Evolutionary conservation across 1,284 basidiomycete genomes (phyloP).

Genomic region (Lignosus rhinocerotis): DNA sequence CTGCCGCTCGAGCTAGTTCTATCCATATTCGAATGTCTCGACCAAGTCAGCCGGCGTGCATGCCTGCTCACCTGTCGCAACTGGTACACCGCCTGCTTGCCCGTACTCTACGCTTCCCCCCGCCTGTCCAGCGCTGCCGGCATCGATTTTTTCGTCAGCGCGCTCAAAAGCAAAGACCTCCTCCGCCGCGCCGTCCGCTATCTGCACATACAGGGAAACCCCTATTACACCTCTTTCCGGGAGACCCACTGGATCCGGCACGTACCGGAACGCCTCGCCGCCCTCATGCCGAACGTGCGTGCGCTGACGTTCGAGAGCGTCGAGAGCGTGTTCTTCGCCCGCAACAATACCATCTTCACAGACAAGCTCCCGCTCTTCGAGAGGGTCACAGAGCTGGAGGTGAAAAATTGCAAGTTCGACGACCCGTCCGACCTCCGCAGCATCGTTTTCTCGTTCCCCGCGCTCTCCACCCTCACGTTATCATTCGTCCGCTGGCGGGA

Average conservation of each 20-base stretch:
- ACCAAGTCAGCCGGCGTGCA: background rate
- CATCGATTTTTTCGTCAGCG: background rate
- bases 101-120: background rate
- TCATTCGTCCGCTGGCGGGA: constrained; percentile 1
- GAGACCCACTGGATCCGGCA: constrained; percentile 5
- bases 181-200: background rate
- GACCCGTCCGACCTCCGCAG: background rate
- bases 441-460: constrained; percentile 3
- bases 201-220: constrained; percentile 7
- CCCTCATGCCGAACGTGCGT: constrained; percentile 2
- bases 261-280: background rate
- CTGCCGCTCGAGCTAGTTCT: constrained; percentile 3
- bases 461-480: background rate
- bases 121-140: background rate
- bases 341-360: background rate
- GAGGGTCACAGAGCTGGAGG: background rate
- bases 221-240: background rate
- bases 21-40: constrained; percentile 3
- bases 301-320: constrained; percentile 3
- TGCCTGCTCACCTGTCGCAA: background rate
- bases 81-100: background rate
- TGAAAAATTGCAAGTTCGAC: background rate
- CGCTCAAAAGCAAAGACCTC: background rate
- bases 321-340: background rate
- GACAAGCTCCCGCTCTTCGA: background rate